Conservation (phyloP, 1,284 basidiomycete species). For the Lignosus rhinocerotis region DNA sequence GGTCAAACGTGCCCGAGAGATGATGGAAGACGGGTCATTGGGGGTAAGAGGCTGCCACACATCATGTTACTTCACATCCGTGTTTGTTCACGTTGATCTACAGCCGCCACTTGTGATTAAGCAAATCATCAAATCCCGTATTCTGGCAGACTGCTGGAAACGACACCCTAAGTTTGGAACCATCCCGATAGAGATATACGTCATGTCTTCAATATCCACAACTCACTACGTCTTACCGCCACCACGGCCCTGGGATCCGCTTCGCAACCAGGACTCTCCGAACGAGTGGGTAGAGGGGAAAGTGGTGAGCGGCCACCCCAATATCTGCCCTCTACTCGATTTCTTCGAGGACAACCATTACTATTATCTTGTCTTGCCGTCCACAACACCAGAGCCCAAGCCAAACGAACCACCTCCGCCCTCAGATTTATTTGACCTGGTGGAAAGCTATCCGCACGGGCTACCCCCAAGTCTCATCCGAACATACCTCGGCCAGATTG, state of each 20-base stretch:
- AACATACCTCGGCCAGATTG: constrained; percentile 91
- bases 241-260: constrained; percentile 80
- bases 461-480: constrained; percentile 77
- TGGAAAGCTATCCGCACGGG: constrained; percentile 88
- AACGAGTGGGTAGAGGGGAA: constrained; percentile 67
- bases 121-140: constrained; percentile 97
- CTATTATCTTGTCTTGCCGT: constrained; percentile 88
- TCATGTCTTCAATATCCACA: constrained; percentile 88
- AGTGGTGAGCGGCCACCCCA: constrained; percentile 81
- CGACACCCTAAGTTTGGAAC: constrained; percentile 93
- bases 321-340: constrained; percentile 91
- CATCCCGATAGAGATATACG: constrained; percentile 98
- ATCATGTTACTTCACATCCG: constrained; percentile 8
- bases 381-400: constrained; percentile 58
- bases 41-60: constrained; percentile 61
- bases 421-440: constrained; percentile 92
- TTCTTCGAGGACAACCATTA: constrained; percentile 98
- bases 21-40: constrained; percentile 69
- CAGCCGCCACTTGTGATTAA: constrained; percentile 88
- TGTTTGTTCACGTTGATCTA: constrained; percentile 3
- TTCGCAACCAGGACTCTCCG: constrained; percentile 41
- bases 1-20: constrained; percentile 88
- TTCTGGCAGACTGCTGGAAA: constrained; percentile 99
- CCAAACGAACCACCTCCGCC: constrained; percentile 56
- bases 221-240: constrained; percentile 73